These are phyloP conservation scores for Calocera viscosa DNA, from an alignment of 768 basidiomycete species.

Conservation along the genomic window DNA sequence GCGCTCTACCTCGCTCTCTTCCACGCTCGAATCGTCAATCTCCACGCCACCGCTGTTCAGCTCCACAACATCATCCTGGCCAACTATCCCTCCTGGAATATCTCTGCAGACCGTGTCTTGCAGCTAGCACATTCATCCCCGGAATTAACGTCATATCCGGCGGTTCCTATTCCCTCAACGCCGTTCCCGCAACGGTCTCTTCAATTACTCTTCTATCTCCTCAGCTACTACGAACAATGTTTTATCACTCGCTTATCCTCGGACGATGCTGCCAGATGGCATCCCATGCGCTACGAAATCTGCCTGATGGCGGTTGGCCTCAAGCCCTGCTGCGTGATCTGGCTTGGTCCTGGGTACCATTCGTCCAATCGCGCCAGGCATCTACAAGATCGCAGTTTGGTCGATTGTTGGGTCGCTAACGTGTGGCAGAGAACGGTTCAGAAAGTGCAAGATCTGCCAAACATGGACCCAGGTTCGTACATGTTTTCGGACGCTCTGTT, in stretches of 20 bases:
- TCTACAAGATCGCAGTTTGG: not conserved
- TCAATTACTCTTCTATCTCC: not conserved
- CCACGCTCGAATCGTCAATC: not conserved
- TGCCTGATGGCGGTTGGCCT: not conserved
- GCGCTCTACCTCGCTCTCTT: slow-evolving; percentile 1
- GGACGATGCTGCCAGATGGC: slow-evolving; percentile 4
- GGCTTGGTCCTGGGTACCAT: not conserved
- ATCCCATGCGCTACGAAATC: slow-evolving; percentile 5
- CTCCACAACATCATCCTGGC: slow-evolving; percentile 1
- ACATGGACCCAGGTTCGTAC: not conserved
- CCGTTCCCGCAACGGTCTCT: slow-evolving; percentile 4
- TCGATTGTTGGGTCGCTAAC: not conserved
- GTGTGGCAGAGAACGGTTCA: not conserved
- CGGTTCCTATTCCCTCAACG: not conserved
- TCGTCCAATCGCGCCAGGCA: not conserved
- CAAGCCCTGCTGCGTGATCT: slow-evolving; percentile 2
- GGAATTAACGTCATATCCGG: not conserved
- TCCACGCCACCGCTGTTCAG: slow-evolving; percentile 1
- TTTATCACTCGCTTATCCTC: not conserved
- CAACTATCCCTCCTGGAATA: not conserved
- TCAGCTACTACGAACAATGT: not conserved
- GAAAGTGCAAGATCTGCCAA: not conserved
- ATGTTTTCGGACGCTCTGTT: not conserved
- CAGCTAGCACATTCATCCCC: slow-evolving; percentile 2
- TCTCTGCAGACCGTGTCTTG: slow-evolving; percentile 7